Conservation (phyloP, 2,329 filamentous ascomycete genomes). For the Diplodia corticola region DNA sequence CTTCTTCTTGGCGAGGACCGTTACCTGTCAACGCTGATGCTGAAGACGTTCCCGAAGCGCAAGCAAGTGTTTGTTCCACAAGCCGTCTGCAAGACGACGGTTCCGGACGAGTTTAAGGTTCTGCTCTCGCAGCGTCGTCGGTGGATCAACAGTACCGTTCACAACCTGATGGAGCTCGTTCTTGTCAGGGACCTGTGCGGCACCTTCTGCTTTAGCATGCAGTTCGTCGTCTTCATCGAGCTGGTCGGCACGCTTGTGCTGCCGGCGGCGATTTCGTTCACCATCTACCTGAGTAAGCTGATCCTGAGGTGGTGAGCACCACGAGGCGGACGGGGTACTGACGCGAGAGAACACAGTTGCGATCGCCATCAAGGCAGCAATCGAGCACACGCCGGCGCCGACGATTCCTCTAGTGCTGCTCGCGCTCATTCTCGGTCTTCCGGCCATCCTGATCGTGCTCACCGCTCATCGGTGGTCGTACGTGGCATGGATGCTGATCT, state of each 20-base stretch:
- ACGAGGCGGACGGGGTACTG: constrained; percentile 30
- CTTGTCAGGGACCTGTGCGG: constrained; percentile 94
- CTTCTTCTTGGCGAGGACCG: constrained; percentile 90
- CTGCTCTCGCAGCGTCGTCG: constrained; percentile 90
- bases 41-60: constrained; percentile 97
- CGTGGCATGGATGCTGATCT: constrained; percentile 95
- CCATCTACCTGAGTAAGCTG: constrained; percentile 85
- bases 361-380: constrained; percentile 74
- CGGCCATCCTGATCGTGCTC: constrained; percentile 84
- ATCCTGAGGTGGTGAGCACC: background rate
- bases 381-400: constrained; percentile 60
- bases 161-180: constrained; percentile 97
- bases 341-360: constrained; percentile 59
- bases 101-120: constrained; percentile 89
- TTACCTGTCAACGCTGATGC: constrained; percentile 94
- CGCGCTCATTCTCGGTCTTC: constrained; percentile 87
- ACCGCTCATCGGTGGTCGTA: constrained; percentile 94
- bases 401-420: constrained; percentile 89
- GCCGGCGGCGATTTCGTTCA: constrained; percentile 94
- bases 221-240: constrained; percentile 96
- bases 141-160: constrained; percentile 99
- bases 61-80: constrained; percentile 99
- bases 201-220: constrained; percentile 99
- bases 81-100: constrained; percentile 97
- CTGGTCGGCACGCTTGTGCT: constrained; percentile 91